A percentile compares a stretch with the other conserved stretches of the same genome.
Evolutionary conservation across 2,329 filamentous ascomycete genomes (phyloP).

Genomic region (Cyphellophora europaea): DNA sequence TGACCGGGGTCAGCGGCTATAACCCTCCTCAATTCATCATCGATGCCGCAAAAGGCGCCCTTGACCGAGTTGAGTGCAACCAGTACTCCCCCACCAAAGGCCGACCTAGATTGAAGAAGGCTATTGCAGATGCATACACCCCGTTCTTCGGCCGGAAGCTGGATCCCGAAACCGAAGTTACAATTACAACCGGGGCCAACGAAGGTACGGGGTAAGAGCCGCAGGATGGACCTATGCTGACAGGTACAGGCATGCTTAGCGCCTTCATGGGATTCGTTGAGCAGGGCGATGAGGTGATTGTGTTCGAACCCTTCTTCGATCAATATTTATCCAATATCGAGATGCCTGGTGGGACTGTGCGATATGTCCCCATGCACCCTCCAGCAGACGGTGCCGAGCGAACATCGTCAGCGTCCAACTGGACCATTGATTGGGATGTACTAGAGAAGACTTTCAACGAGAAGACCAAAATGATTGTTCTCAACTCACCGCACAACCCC

Average conservation of each 20-base stretch:
- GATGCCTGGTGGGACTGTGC: constrained; percentile 91
- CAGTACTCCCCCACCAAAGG: constrained; percentile 92
- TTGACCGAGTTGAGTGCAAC: constrained; percentile 91
- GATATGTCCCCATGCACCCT: constrained; percentile 91
- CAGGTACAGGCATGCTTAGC: constrained; percentile 83
- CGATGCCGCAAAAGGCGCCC: constrained; percentile 79
- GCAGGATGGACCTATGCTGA: too few species aligned
- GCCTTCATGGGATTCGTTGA: constrained; percentile 98
- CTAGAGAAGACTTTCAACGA: constrained; percentile 73
- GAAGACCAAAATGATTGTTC: constrained; percentile 90
- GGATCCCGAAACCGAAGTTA: constrained; percentile 85
- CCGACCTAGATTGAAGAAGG: constrained; percentile 81
- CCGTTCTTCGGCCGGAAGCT: constrained; percentile 75
- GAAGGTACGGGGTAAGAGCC: constrained; percentile 26
- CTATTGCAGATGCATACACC: constrained; percentile 84
- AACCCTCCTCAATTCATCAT: constrained; percentile 88
- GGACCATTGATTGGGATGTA: constrained; percentile 76
- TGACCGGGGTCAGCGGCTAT: constrained; percentile 69
- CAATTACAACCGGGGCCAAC: constrained; percentile 67
- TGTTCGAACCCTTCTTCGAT: constrained; percentile 98
- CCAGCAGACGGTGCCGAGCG: constrained; percentile 68
- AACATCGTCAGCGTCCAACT: constrained; percentile 79
- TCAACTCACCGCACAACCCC: constrained; percentile 68
- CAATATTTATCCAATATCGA: constrained; percentile 99
- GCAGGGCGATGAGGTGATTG: constrained; percentile 86